phyloP scores from a whole-genome alignment of 352 stramenopile species.

The Pythium aristosporum region DNA sequence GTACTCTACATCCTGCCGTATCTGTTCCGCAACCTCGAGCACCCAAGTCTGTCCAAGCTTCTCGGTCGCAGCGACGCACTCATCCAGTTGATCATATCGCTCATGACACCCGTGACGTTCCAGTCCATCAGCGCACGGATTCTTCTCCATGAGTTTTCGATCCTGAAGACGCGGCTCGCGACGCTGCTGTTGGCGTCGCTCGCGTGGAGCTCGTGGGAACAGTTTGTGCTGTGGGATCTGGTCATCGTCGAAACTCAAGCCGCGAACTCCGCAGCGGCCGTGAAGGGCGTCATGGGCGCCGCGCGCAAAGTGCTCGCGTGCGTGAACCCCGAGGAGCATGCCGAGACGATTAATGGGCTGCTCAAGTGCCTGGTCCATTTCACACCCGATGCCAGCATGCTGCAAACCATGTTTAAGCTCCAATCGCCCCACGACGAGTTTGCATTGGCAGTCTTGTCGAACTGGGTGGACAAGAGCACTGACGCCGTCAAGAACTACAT shows the following conservation, averaged over 20 bases:
- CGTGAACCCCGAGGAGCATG: constrained; percentile 65
- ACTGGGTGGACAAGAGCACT: constrained; percentile 71
- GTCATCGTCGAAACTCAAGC: constrained; percentile 65
- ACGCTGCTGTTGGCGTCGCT: constrained; percentile 76
- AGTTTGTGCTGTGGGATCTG: constrained; percentile 80
- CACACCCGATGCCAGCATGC: constrained; percentile 55
- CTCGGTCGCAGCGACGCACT: constrained; percentile 61
- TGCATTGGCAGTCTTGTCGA: constrained; percentile 56
- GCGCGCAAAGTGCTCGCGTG: constrained; percentile 76
- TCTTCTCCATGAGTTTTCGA: constrained; percentile 70
- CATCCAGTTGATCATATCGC: constrained; percentile 60
- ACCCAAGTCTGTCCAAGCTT: constrained; percentile 59
- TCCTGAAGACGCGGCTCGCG: constrained; percentile 67
- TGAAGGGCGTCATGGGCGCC: constrained; percentile 65
- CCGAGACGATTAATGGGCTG: constrained; percentile 71
- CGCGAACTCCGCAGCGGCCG: constrained; percentile 27
- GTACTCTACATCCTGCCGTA: constrained; percentile 63
- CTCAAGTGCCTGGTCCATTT: constrained; percentile 78
- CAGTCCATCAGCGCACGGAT: constrained; percentile 57
- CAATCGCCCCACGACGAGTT: constrained; percentile 62
- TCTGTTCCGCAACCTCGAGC: constrained; percentile 66
- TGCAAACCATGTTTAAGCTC: constrained; percentile 80
- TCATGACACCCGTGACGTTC: constrained; percentile 65
- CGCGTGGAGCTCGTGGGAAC: constrained; percentile 83
- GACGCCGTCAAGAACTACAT: constrained; percentile 61